phyloP scores from a whole-genome alignment of 73 alveolate species.

The Paramecium primaurelia region DNA sequence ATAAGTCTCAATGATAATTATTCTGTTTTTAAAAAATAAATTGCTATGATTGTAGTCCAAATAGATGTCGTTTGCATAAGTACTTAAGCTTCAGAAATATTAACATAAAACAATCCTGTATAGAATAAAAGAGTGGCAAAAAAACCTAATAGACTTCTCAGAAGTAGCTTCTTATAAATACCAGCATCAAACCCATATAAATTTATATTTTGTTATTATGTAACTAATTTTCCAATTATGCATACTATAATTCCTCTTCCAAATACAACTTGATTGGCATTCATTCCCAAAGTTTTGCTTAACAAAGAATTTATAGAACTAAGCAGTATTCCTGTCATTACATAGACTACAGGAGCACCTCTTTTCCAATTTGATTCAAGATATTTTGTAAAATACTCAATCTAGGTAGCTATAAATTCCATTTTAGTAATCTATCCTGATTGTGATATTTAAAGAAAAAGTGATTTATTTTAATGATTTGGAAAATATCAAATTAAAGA shows the following conservation, averaged over 20 bases:
- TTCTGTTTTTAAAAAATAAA: not conserved
- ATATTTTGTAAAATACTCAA: not conserved
- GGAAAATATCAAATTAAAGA: not conserved
- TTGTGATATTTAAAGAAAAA: not conserved
- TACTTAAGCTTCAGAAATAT: not conserved
- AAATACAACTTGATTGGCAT: not conserved
- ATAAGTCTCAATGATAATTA: not conserved
- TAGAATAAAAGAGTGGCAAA: not conserved
- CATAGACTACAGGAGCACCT: not conserved
- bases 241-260: not conserved
- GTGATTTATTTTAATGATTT: not conserved
- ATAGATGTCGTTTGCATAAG: not conserved
- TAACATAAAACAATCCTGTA: not conserved
- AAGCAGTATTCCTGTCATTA: not conserved
- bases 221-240: not conserved
- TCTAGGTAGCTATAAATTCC: not conserved
- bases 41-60: slow-evolving; percentile 5
- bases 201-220: not conserved
- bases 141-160: not conserved
- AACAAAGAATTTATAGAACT: not conserved
- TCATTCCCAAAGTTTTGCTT: not conserved
- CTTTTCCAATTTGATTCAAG: not conserved
- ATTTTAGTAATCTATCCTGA: not conserved
- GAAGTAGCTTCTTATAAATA: not conserved
- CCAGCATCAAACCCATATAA: not conserved